Base-by-base conservation (phyloP, 129 eudicot species). In the Ambrosia trifida region DNA sequence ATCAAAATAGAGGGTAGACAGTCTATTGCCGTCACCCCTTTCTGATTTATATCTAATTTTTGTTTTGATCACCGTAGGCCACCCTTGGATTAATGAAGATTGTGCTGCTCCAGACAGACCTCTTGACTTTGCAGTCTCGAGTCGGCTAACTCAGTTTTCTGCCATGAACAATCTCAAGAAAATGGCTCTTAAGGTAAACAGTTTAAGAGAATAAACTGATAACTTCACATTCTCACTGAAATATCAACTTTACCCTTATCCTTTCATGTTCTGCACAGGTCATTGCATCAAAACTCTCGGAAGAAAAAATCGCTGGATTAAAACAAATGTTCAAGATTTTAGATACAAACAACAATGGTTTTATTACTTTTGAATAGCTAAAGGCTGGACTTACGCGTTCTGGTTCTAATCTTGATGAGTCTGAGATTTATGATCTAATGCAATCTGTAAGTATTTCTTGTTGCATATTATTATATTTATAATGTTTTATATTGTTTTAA, bases 51-150 rank as follows among this genome's bases (percentile, higher is more conserved):
- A 28, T 63, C 54, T 66, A 13, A 59, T 30, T 73, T 7, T 65
- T 58, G 17, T 2, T 54, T 5, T 64, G 19, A 36, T 40, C 7
- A 60, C 14, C 46, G 18, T 71, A 91, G 97, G 96, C 63, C 97
- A 91, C 62, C 97, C 97, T 5, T 91, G 97, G 97, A 80, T 88
- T 38, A 74, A 75, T 62, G 79, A 76, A 38, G 89, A 89, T 68
- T 95, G 98, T 20, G 82, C 77, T 58, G 98, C 91, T 67, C 98
- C 95, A 16, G 95, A 92, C 43, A 89, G 81, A 78, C 96, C 96
- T 79, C 91, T 92, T 51, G 96, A 89, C 71, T 80, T 91, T 52
- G 94, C 96, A 47, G 89, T 92, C 38, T 73, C 86, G 52, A 88
- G 65, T 43, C 87, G 96, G 7, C 78, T 92, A 76, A 84, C 81